Base-by-base conservation (phyloP, 108 stramenopile species). In the Chaetoceros tenuissimus region DNA sequence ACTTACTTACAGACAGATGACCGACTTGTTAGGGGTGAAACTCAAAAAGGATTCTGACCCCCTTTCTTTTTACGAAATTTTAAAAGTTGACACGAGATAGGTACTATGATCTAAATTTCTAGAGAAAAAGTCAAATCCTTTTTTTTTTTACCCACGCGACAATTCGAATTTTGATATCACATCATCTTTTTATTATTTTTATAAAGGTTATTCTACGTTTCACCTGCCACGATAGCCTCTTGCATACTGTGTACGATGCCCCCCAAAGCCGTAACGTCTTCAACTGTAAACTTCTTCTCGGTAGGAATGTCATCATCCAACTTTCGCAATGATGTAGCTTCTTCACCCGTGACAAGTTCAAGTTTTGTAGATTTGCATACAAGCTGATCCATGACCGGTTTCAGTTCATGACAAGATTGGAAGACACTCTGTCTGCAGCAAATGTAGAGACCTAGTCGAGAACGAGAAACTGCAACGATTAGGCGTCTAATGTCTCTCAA, bases 381-480 rank as follows among this genome's bases (percentile, higher is more conserved):
- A 57, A 89, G 89, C 48, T 81, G 76, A 48, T 69, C 68, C 65
- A 97, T 77, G 7, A 80, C 81, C 0, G 43, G 71, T 28, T 72
- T 75, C 59, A 97, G 61, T 22, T 94, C 92, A 31, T 82, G 72
- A 47, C 83, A 85, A 43, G 65, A 57, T 49, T 67, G 67, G 61
- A 95, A 95, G 46, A 94, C 7, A 24, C 48, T 48, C 52, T 68
- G 60, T 10, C 89, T 82, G 43, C 93, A 77, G 53, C 98, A 87
- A 24, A 96, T 90, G 62, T 99, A 99, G 13, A 99, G 72, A 19
- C 98, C 98, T 17, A 98, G 81, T n/a, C 95, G 67, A 17, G 98
- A 95, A 25, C 98, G 82, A 3, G 92, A 94, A 18, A 97, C 74
- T 0, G 98, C 96, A 8, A 99, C 98, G 20, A 98, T 92, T 18